These are phyloP conservation scores for Solanum rostratum DNA, from an alignment of 257 asterid genomes.

Conservation along the genomic window DNA sequence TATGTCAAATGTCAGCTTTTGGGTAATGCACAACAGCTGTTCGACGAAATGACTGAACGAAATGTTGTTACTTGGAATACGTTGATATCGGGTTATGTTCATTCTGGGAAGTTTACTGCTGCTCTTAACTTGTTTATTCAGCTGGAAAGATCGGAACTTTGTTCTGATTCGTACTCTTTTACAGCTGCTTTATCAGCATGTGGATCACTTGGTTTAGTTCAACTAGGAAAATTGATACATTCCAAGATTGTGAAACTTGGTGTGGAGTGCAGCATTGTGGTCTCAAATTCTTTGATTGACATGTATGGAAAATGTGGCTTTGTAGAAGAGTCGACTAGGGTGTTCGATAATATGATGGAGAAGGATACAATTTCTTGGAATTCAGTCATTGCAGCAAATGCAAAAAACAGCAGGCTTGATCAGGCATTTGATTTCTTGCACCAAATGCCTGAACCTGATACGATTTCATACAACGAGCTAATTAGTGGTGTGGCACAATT, in stretches of 20 bases:
- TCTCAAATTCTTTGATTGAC: constrained; percentile 45
- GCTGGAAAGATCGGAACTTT: constrained; percentile 40
- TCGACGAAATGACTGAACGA: constrained; percentile 59
- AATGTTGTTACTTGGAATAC: constrained; percentile 80
- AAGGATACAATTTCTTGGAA: constrained; percentile 69
- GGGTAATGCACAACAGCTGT: constrained; percentile 35
- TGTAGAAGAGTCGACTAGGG: constrained; percentile 27
- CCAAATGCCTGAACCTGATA: constrained; percentile 55
- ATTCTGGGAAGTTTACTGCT: constrained; percentile 42
- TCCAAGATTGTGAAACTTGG: constrained; percentile 72
- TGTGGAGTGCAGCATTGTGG: constrained; percentile 22
- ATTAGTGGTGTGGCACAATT: constrained; percentile 63
- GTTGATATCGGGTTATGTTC: constrained; percentile 65
- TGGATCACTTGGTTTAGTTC: constrained; percentile 39
- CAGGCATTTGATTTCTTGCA: constrained; percentile 28
- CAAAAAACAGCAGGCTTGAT: constrained; percentile 53
- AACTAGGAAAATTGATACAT: constrained; percentile 47
- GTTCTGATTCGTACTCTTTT: constrained; percentile 57
- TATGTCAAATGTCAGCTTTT: constrained; percentile 31
- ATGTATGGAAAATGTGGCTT: constrained; percentile 81
- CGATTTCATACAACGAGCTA: constrained; percentile 59
- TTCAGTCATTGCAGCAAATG: constrained; percentile 64
- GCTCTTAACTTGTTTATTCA: constrained; percentile 39
- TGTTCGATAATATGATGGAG: constrained; percentile 27
- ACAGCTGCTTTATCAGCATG: constrained; percentile 69